Base-by-base conservation (phyloP, 108 stramenopile species). In the Schizochytrium sp. region DNA sequence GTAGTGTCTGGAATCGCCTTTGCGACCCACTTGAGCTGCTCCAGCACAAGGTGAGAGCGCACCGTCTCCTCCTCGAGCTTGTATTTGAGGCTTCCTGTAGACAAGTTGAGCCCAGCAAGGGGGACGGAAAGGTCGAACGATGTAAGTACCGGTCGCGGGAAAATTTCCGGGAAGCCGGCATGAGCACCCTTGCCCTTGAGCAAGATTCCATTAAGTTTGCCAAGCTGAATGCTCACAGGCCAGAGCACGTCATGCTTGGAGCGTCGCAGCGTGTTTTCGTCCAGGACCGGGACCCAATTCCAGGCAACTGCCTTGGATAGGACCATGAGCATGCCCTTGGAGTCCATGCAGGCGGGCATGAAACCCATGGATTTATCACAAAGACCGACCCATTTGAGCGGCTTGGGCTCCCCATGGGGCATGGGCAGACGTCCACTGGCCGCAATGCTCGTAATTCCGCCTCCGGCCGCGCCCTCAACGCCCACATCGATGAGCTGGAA, bases 221-320 rank as follows among this genome's bases (percentile, higher is more conserved):
- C 51, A 1, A 83, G 45, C 76, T 83, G 76, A 23, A 83, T 53
- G 51, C 76, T 83, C 76, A 83, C 76, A 34, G 76, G 76, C 76
- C 76, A 83, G 23, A 83, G 43, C n/a, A 53, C 45, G 25, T 53
- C 76, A 34, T 53, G 48, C 28, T 12, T 83, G 51, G 48, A 53
- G 51, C 76, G 76, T 23, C 51, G 76, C 10, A 83, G 51, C 51
- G 76, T 25, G 45, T 47, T 53, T 28, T 53, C 45, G 28, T 47
- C 45, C 19, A 83, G 76, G 48, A 83, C 48, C 10, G 76, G 76
- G n/a, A 83, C 76, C 76, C 76, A 83, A 25, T 34, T 53, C 76
- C 76, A 83, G 28, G n/a, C 51, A 43, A 83, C 48, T 12, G 76
- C 76, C 48, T 53, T 23, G 10, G 48, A 53, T 1, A 83, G 51